Conservation (phyloP, 2,329 filamentous ascomycete species). For the Zymoseptoria pseudotritici region DNA sequence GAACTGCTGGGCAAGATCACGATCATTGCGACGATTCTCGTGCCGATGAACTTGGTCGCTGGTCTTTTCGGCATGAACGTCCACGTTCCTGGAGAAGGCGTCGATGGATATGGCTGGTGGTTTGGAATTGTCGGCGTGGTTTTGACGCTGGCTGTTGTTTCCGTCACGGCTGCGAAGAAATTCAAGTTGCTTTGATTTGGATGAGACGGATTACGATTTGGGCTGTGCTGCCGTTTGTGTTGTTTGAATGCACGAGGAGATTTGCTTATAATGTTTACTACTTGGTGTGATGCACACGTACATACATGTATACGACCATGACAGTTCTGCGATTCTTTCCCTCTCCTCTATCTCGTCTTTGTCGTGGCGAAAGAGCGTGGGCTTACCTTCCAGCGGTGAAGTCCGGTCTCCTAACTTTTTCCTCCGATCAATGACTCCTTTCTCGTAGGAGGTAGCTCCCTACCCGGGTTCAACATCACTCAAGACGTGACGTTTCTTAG, state of each 20-base stretch:
- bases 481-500: not conserved
- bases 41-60: slow-evolving; percentile 88
- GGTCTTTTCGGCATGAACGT: slow-evolving; percentile 88
- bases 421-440: no score
- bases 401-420: no score
- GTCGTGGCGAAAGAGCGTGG: no score
- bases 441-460: no score
- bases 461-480: not conserved
- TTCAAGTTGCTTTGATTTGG: not conserved
- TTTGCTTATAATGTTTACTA: not conserved
- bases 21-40: slow-evolving; percentile 86
- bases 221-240: not conserved
- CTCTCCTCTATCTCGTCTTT: no score
- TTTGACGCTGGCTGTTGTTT: slow-evolving; percentile 34
- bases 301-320: not conserved
- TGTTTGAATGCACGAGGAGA: not conserved
- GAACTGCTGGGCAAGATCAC: slow-evolving; percentile 91
- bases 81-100: slow-evolving; percentile 54
- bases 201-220: not conserved
- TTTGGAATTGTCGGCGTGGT: slow-evolving; percentile 55
- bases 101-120: slow-evolving; percentile 46
- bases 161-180: slow-evolving; percentile 36
- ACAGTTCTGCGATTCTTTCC: not conserved
- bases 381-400: no score
- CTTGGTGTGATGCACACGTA: not conserved